These are phyloP conservation scores for Brasilioporus rufonigricans DNA, from an alignment of 768 basidiomycete genomes.

Conservation along the genomic window DNA sequence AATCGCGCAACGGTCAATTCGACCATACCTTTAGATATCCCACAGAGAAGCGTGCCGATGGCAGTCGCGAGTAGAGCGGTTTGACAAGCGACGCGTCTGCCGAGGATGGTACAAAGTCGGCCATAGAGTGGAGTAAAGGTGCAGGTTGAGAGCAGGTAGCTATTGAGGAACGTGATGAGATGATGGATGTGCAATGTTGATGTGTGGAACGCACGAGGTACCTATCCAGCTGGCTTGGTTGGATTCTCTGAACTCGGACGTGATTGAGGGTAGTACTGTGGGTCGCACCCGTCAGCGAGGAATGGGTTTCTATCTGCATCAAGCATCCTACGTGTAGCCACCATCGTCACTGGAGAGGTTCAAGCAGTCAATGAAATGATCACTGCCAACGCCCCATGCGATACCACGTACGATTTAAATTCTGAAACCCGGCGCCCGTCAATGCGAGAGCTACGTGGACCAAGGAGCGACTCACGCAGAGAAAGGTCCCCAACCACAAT, in stretches of 20 bases:
- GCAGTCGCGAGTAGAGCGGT: slow-evolving; percentile 5
- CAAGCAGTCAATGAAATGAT: neutral
- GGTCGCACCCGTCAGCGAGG: neutral
- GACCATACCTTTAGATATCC: slow-evolving; percentile 7
- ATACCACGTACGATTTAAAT: neutral
- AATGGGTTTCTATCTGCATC: neutral
- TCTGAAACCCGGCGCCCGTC: neutral
- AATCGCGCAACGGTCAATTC: slow-evolving; percentile 13
- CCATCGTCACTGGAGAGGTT: slow-evolving; percentile 20
- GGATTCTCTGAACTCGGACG: slow-evolving; percentile 26
- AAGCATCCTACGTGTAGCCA: slow-evolving; percentile 18
- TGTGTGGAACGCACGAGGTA: slow-evolving; percentile 17
- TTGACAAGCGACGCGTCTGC: slow-evolving; percentile 13
- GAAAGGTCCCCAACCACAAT: slow-evolving; percentile 67
- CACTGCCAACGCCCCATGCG: neutral
- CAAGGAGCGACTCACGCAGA: slow-evolving; percentile 45
- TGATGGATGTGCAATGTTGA: too few species aligned
- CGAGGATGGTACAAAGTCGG: slow-evolving; percentile 16
- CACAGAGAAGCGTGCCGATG: slow-evolving; percentile 16
- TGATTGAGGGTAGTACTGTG: slow-evolving; percentile 16
- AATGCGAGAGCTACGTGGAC: neutral
- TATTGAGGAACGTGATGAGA: neutral
- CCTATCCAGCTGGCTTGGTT: slow-evolving; percentile 30
- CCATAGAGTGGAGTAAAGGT: slow-evolving; percentile 20
- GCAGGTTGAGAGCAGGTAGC: slow-evolving; percentile 16